These are phyloP conservation scores for Penicillium oxalicum DNA, from an alignment of 2,329 filamentous ascomycete genomes.

Conservation along the genomic window DNA sequence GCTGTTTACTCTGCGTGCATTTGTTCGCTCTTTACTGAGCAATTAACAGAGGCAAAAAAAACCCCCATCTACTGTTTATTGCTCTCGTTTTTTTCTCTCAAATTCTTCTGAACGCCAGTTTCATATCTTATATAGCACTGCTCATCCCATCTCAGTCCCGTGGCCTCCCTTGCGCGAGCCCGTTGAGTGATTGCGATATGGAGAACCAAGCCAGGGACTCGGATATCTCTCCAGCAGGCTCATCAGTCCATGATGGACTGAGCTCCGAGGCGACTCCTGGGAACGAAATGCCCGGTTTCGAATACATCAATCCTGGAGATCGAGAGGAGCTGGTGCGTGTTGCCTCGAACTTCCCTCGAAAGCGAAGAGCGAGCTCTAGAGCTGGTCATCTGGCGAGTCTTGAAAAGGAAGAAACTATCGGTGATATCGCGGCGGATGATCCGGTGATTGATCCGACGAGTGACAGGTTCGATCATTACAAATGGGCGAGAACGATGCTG, in stretches of 20 bases:
- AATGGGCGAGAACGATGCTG: constrained; percentile 48
- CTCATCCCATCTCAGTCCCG: background rate
- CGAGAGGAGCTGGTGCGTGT: constrained; percentile 24
- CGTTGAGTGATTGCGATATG: constrained; percentile 4
- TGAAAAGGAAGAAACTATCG: constrained; percentile 29
- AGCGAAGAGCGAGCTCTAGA: constrained; percentile 13
- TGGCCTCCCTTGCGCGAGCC: background rate
- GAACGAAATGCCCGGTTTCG: constrained; percentile 20
- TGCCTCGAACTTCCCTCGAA: constrained; percentile 26
- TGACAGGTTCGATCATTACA: constrained; percentile 50
- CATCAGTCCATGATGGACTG: constrained; percentile 8
- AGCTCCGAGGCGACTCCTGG: constrained; percentile 15
- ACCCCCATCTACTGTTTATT: no score
- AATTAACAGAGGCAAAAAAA: background rate
- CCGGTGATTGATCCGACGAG: constrained; percentile 49
- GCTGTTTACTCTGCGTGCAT: background rate
- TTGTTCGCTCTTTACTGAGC: background rate
- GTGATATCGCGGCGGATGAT: constrained; percentile 41
- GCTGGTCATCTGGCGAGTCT: constrained; percentile 14
- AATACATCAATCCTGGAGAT: constrained; percentile 23
- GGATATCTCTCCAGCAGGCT: constrained; percentile 10
- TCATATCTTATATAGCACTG: no score
- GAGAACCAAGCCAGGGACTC: constrained; percentile 4
- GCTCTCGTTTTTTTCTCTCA: no score
- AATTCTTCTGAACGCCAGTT: no score